Evolutionary conservation across 805 yeast genomes (phyloP), one percentile per base, ranked within the genome.

Genomic region (Yamadazyma paraphyllophila): DNA sequence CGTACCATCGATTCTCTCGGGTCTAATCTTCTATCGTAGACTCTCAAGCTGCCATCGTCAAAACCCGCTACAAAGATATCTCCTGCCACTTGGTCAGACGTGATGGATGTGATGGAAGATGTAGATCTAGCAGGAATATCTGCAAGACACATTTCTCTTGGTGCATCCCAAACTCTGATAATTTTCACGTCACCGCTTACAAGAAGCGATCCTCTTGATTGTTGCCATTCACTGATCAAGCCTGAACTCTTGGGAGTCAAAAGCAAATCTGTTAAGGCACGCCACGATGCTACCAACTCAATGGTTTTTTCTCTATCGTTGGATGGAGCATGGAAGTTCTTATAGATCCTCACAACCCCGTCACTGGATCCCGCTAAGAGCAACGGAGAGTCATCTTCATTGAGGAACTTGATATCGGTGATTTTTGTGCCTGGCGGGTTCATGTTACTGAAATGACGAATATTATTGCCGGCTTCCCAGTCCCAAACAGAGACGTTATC

Each of bases 61-160:
- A 92, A 94, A 0, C 99, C 99, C 7, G 95, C 91, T 34, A 88
- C 83, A 55, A 94, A 81, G 1, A 89, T 75, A 56, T 92, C 84
- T 13, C 99, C 98, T 0, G 96, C 88, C 8, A 94, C 92, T 60
- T 92, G 97, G 60, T 94, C 99, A 0, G 97, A 89, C 0, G 98
- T 91, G 43, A 94, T 69, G 0, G 95, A 77, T 0, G 96, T 86
- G 41, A 94, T 85, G n/a, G 92, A 82, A 14, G 92, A 82, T 0
- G 96, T 82, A 0, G 96, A 88, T 46, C 97, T 76, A 0, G 96
- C 95, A 0, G 98, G 97, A 41, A 94, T 85, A 57, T 90, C 97
- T 13, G 81, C 80, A 39, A 88, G 75, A 59, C 96, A 85, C 42
- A 85, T 73, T 59, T 94, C 99, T 30, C 97, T 73, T 10, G 96